A percentile compares a stretch with the other conserved stretches of the same genome.
Evolutionary conservation across 106 monocot species (phyloP).

Genomic region (Platanthera guangdongensis): DNA sequence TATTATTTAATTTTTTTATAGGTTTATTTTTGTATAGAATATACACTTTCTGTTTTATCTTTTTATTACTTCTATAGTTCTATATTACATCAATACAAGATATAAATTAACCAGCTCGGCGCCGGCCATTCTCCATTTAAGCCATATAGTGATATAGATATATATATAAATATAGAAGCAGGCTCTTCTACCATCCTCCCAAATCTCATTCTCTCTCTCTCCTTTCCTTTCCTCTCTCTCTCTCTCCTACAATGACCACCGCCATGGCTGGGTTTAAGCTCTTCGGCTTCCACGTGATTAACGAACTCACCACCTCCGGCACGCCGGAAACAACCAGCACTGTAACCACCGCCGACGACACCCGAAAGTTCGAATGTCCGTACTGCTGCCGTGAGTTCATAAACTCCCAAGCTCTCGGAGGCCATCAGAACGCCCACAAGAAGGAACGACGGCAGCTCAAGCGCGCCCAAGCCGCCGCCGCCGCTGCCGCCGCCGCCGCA

Average conservation of each 20-base stretch:
- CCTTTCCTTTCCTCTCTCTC: too few relatives aligned
- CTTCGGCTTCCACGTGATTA: neutral
- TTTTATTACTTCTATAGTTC: too few relatives aligned
- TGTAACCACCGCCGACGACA: neutral
- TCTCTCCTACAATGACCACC: neutral
- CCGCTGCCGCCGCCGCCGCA: neutral
- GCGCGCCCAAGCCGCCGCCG: neutral
- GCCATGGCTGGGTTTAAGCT: neutral
- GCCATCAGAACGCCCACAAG: conserved; percentile 72
- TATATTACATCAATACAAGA: too few relatives aligned
- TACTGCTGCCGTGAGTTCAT: conserved; percentile 47
- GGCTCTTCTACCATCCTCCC: neutral
- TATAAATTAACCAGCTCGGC: too few relatives aligned
- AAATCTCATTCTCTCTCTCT: neutral
- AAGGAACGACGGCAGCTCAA: conserved; percentile 24
- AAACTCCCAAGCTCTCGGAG: conserved; percentile 60
- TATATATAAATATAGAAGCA: neutral
- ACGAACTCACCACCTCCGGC: neutral
- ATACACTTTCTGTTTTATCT: too few relatives aligned
- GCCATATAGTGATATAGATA: too few relatives aligned
- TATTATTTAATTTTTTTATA: too few relatives aligned
- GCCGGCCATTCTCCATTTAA: too few relatives aligned
- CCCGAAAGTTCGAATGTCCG: conserved; percentile 17
- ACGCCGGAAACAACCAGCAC: neutral
- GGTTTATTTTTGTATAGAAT: too few relatives aligned